phyloP scores from a whole-genome alignment of 139 green algal genomes.

The Raphidocelis subcapitata region DNA sequence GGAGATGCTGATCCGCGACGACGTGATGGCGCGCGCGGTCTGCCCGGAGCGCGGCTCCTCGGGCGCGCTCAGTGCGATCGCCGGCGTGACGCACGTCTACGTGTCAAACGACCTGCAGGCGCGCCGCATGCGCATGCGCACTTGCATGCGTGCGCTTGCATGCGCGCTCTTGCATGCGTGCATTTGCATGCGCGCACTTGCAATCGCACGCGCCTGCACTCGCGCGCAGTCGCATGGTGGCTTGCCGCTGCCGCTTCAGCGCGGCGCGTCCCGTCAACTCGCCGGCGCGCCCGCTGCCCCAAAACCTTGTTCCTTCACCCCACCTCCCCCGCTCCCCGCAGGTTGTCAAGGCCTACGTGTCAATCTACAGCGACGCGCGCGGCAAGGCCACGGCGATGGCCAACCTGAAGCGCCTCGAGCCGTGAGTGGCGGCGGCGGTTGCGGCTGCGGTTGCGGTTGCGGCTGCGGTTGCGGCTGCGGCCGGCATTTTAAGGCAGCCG shows the following conservation, averaged over 20 bases:
- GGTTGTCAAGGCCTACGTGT: slow-evolving; percentile 64
- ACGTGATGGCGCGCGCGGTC: slow-evolving; percentile 74
- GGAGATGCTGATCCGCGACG: slow-evolving; percentile 68
- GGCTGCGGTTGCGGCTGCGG: too few relatives aligned
- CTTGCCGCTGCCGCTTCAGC: too few relatives aligned
- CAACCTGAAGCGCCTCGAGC: slow-evolving; percentile 69
- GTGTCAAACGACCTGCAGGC: slow-evolving; percentile 87
- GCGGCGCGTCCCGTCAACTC: too few relatives aligned
- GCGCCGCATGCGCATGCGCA: not conserved
- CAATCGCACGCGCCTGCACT: too few relatives aligned
- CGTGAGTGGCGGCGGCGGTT: slow-evolving; percentile 38
- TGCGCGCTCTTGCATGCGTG: too few relatives aligned
- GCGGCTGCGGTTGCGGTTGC: too few relatives aligned
- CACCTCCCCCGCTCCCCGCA: slow-evolving; percentile 10
- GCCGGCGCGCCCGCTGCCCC: too few relatives aligned
- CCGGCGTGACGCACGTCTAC: slow-evolving; percentile 81
- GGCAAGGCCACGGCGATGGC: slow-evolving; percentile 72
- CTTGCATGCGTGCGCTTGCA: too few relatives aligned
- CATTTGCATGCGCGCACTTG: too few relatives aligned
- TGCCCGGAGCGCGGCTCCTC: slow-evolving; percentile 74
- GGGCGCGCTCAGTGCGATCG: slow-evolving; percentile 69
- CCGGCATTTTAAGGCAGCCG: too few relatives aligned
- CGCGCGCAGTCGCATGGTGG: too few relatives aligned
- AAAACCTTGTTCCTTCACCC: too few relatives aligned
- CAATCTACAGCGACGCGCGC: slow-evolving; percentile 54